phyloP scores from a whole-genome alignment of 352 stramenopile genomes.

The Phytophthora kernoviae region DNA sequence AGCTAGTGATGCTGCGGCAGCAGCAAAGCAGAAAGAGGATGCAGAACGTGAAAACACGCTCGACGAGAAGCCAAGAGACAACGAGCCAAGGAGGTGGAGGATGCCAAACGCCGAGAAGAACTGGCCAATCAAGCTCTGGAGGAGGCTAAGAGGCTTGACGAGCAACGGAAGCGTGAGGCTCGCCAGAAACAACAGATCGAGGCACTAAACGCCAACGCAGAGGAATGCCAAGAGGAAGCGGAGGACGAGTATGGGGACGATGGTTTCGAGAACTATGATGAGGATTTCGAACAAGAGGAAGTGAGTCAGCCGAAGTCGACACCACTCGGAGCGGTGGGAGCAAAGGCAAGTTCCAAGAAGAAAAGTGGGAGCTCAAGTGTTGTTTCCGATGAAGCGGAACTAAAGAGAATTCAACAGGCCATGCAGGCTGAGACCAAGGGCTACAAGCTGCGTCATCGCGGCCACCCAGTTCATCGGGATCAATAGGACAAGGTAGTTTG shows the following conservation, averaged over 20 bases:
- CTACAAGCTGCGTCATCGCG: constrained; percentile 28
- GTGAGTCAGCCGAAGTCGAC: constrained; percentile 33
- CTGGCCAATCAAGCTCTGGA: constrained; percentile 49
- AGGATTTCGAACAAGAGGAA: constrained; percentile 58
- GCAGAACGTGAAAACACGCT: constrained; percentile 39
- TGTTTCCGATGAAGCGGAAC: constrained; percentile 25
- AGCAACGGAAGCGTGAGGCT: constrained; percentile 49
- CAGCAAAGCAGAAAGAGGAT: constrained; percentile 43
- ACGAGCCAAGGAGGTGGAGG: constrained; percentile 55
- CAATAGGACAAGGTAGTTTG: constrained; percentile 5
- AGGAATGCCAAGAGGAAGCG: constrained; percentile 69
- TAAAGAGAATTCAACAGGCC: constrained; percentile 70
- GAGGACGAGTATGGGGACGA: constrained; percentile 70
- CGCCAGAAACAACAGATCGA: constrained; percentile 56
- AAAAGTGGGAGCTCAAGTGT: constrained; percentile 12
- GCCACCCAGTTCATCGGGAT: constrained; percentile 27
- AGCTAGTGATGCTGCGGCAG: constrained; percentile 11
- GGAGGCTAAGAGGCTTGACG: constrained; percentile 48
- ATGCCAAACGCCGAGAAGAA: constrained; percentile 55
- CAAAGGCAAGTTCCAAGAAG: constrained; percentile 29
- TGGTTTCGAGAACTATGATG: constrained; percentile 71
- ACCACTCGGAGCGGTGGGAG: constrained; percentile 6
- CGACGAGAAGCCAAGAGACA: constrained; percentile 61
- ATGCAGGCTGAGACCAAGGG: constrained; percentile 68
- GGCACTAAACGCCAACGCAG: constrained; percentile 70